Conservation (phyloP, 371 early-diverging fungal genomes). For the Catenaria anguillulae region DNA sequence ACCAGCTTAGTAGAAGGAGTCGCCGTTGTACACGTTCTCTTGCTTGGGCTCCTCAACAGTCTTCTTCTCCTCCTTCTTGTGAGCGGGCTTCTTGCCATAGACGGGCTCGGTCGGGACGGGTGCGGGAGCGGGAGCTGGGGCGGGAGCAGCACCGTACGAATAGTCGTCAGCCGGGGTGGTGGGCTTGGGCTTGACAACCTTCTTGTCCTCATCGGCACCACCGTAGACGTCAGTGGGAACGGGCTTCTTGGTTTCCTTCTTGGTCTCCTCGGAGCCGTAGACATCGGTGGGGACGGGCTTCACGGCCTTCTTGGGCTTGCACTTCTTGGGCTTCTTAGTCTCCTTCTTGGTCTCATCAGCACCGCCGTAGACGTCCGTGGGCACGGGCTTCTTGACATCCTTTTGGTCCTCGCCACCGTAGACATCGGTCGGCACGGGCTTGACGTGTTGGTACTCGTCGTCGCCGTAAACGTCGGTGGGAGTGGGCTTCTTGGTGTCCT, state of each 20-base stretch:
- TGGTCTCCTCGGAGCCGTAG: not conserved
- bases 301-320: not conserved
- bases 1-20: not conserved
- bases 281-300: not conserved
- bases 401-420: not conserved
- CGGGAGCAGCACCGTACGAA: not conserved
- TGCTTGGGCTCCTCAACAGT: too few species aligned
- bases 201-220: too few species aligned
- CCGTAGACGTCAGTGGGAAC: too few species aligned
- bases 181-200: not conserved
- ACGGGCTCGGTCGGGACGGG: too few species aligned
- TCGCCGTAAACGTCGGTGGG: not conserved
- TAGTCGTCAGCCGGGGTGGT: not conserved
- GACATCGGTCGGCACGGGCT: not conserved
- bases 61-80: not conserved
- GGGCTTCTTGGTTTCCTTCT: too few species aligned
- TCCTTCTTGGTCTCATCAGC: not conserved
- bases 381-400: not conserved
- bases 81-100: not conserved
- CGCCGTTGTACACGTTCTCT: not conserved
- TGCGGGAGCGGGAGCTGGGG: not conserved
- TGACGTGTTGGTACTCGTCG: conserved; percentile 9
- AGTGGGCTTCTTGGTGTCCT: not conserved
- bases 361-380: not conserved
- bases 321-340: not conserved